Evolutionary conservation across 352 stramenopile species (phyloP), one percentile per base, ranked within the genome.

Genomic region (Pythium phragmiticola): DNA sequence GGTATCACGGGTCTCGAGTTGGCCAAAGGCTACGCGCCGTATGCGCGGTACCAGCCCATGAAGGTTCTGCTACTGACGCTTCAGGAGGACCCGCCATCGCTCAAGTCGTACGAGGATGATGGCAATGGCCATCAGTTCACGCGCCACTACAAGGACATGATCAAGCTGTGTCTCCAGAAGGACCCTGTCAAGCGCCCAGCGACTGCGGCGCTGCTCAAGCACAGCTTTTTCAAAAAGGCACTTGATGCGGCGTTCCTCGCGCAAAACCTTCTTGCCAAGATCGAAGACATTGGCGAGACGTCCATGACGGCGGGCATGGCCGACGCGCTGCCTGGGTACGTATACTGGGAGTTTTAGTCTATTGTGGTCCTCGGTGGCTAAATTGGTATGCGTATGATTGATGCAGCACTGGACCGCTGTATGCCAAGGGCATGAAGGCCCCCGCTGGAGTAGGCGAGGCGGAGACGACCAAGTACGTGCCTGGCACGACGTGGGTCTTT

Each of bases 1-100:
- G 98, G 98, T 14, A 99, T 99, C 73, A 99, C 98, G 6, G 97
- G 95, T 16, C 76, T 99, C 39, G 98, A 99, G 80, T 81, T 99
- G 8, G 97, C 97, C 21, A 99, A 99, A 77, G 97, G 98, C 11
- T 98, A 98, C 72, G 98, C 98, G 26, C 98, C 98, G 0, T 99
- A 99, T 73, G 97, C 97, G 21, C 90, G 97, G 28, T 98, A 98
- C 68, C 94, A 98, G 57, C 97, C 97, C 7, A 99, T 99, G 98
- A 99, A 99, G 72, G 87, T 99, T 28, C 65, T 99, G 37, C 86
- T 99, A 57, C 72, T 98, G 23, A 99, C 96, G 43, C 92, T 99
- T 59, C 94, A 98, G 68, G 96, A 99, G 72, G 93, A 98, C 65
- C 97, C 97, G 50, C 97, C 97, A 39, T 95, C 88, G 43, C 75